Evolutionary conservation across 176 grass and related monocot genomes (phyloP), one percentile per base, ranked within the genome.

Genomic region (Chloris gayana): DNA sequence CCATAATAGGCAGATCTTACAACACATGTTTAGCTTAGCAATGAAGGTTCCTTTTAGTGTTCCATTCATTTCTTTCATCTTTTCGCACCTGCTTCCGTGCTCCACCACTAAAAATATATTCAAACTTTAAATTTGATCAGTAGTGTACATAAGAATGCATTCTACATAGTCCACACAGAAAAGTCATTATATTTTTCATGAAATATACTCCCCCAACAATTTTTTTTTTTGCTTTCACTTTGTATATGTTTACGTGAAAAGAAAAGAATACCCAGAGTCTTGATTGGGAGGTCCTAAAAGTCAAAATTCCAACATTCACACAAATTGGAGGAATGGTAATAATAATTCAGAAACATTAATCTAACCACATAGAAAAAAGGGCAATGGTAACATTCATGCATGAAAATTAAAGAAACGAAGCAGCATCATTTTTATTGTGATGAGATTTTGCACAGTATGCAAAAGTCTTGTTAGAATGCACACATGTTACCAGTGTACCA

Each of bases 11-110:
- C n/a, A 75, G 10, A 67, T 69, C 34, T 25, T 57, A 18, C 41
- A 27, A 13, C 15, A 24, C 8, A 84, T 76, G 33, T 59, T 69
- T 59, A 39, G 33, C 25, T 75, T 42, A 41, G 45, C 15, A 83
- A 57, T 10, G 34, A 54, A 42, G n/a, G 33, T 59, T 13, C 22
- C 1, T 21, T 44, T 67, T n/a, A 61, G 19, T 63, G 24, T 42
- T 32, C 18, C 5, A 29, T 22, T 12, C 9, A 11, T 34, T 73
- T 34, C 7, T 30, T 50, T 50, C 26, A 50, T 50, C 25, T 71
- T 31, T n/a, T 14, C 9, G 31, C 15, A 18, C 42, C 24, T 71
- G 17, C 34, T 67, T 19, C 8, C 18, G 6, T 54, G 17, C 13
- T 18, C 41, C 14, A 31, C 5, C 9, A 51, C 27, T 51, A 72